Base-by-base conservation (phyloP, 1,284 basidiomycete species). In the Trichosporon asahii region DNA sequence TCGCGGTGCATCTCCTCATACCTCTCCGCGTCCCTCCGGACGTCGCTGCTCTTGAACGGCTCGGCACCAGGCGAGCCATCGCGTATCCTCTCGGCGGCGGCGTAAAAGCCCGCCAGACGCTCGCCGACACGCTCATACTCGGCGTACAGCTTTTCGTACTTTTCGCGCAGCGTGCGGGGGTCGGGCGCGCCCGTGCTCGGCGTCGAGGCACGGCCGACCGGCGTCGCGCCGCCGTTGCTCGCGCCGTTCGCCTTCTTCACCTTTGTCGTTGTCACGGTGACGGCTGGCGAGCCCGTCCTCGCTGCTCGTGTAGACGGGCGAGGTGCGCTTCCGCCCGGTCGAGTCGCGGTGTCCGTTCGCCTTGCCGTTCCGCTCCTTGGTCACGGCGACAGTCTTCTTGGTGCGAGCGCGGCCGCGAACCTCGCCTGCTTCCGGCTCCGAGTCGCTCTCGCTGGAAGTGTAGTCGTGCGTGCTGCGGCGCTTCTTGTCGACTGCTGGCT, bases 1-100 rank as follows among this genome's bases (percentile, higher is more conserved):
- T 81, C 80, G 18, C 69, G 68, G 70, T 82, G 80, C 78, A 77
- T 78, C 68, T 74, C 78, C 55, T 80, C 72, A 74, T 76, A 82
- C 67, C 76, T 76, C 12, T 65, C 66, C 1, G 77, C 78, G 69
- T 76, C 76, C 35, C 66, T 49, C 49, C 76, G 33, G 27, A 73
- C 64, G 21, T 80, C 78, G 3, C 68, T 61, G 61, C 75, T 68
- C 44, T 31, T 53, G 9, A 61, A 33, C 11, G 66, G 63, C 4
- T 63, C 55, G 8, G 72, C 66, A 6, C 66, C 57, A 11, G 60
- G 65, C 9, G 37, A 66, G 23, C 72, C 72, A 2, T 71, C 68
- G 11, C 72, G 66, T 40, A 73, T 68, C 23, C 71, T 57, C 67
- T 74, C 73, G 11, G 73, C 77, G 18, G 72, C 72, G 60, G 73